Percentiles rank a stretch among this genome's conserved stretches.
These are phyloP conservation scores for Sarocladiaceae sp. DNA, from an alignment of 2,329 filamentous ascomycete genomes.

Conservation along the genomic window DNA sequence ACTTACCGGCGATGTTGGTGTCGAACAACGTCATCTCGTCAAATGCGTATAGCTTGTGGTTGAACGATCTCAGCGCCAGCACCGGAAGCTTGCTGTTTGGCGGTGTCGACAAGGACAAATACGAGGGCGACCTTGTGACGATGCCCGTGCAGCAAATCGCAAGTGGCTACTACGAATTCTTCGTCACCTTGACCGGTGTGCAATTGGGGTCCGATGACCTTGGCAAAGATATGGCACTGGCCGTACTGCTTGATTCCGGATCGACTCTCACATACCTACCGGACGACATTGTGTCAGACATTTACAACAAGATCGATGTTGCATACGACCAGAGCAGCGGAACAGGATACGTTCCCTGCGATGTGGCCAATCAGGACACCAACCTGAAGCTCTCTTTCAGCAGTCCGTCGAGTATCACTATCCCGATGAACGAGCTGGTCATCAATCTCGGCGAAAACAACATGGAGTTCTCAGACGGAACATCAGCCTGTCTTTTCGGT, in stretches of 20 bases:
- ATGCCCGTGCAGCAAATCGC: slow-evolving; percentile 59
- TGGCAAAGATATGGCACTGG: slow-evolving; percentile 44
- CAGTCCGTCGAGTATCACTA: slow-evolving; percentile 43
- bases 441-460: slow-evolving; percentile 45
- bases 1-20: slow-evolving; percentile 64
- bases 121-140: slow-evolving; percentile 57
- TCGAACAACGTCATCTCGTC: slow-evolving; percentile 57
- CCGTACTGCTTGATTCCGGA: slow-evolving; percentile 68
- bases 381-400: slow-evolving; percentile 51
- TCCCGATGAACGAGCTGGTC: slow-evolving; percentile 56
- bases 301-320: slow-evolving; percentile 57
- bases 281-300: slow-evolving; percentile 43
- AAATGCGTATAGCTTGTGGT: slow-evolving; percentile 69
- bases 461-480: slow-evolving; percentile 48
- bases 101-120: slow-evolving; percentile 66
- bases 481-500: slow-evolving; percentile 60
- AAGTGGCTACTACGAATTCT: slow-evolving; percentile 57
- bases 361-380: slow-evolving; percentile 35
- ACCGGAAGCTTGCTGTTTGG: slow-evolving; percentile 70
- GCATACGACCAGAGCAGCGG: slow-evolving; percentile 49
- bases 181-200: slow-evolving; percentile 64
- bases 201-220: slow-evolving; percentile 38
- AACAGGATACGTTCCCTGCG: slow-evolving; percentile 59
- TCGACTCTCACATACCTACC: slow-evolving; percentile 66
- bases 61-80: slow-evolving; percentile 65